phyloP scores from a whole-genome alignment of 2,329 filamentous ascomycete genomes.

The Botrytis elliptica region DNA sequence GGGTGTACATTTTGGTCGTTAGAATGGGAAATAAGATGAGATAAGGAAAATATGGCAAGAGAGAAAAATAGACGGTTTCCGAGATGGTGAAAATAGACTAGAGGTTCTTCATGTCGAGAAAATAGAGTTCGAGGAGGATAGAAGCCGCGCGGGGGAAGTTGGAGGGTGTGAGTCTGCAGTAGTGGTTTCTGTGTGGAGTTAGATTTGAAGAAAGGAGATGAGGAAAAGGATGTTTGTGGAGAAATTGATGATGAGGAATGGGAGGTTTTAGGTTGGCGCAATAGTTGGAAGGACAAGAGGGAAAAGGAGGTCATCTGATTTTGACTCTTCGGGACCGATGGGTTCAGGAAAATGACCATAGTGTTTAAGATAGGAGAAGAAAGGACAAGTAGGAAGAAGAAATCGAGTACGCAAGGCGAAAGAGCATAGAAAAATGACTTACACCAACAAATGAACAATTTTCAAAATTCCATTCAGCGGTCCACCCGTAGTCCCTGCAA shows the following conservation, averaged over 20 bases:
- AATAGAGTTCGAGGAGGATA: slow-evolving; percentile 37
- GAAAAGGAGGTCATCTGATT: not conserved
- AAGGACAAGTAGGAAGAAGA: not conserved
- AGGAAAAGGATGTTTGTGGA: not conserved
- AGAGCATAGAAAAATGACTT: slow-evolving; percentile 23
- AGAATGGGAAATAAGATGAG: not conserved
- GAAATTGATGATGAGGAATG: not conserved
- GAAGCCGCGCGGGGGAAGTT: slow-evolving; percentile 29
- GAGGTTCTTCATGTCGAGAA: slow-evolving; percentile 31
- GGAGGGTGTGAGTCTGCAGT: slow-evolving; percentile 34
- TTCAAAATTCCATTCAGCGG: slow-evolving; percentile 37
- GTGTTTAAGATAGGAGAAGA: too few relatives aligned
- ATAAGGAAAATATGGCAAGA: not conserved
- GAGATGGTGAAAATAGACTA: not conserved
- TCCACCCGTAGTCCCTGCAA: slow-evolving; percentile 32
- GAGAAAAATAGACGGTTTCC: not conserved
- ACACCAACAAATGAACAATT: slow-evolving; percentile 37
- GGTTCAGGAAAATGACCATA: not conserved
- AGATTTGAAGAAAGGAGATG: not conserved
- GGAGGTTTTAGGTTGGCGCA: too few relatives aligned
- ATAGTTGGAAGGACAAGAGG: not conserved
- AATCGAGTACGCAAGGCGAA: not conserved
- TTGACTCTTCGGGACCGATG: not conserved
- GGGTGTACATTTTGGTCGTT: not conserved
- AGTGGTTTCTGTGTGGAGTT: slow-evolving; percentile 34